phyloP scores from a whole-genome alignment of 805 yeast genomes.

The Ogataea haglerorum region DNA sequence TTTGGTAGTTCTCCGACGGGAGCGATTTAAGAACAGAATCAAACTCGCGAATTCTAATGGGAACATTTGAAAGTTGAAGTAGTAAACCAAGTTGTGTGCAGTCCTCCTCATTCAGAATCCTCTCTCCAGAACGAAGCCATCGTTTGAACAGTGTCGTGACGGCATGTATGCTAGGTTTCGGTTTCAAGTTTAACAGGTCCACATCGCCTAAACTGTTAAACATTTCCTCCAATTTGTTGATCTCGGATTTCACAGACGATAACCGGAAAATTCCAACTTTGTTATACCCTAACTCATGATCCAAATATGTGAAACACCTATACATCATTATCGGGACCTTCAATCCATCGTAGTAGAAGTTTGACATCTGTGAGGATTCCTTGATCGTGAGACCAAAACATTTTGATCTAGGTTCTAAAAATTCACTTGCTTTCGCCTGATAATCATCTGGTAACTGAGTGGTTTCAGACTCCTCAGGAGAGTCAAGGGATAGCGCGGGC shows the following conservation, averaged over 20 bases:
- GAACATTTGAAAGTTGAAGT: conserved; percentile 49
- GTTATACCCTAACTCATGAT: conserved; percentile 56
- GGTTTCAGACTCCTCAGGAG: not conserved
- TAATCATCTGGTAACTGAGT: not conserved
- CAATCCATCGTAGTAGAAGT: conserved; percentile 39
- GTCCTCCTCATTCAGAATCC: conserved; percentile 13
- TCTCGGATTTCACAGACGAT: conserved; percentile 41
- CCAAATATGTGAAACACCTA: conserved; percentile 66
- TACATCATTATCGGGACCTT: conserved; percentile 66
- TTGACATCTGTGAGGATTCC: conserved; percentile 47
- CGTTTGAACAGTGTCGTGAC: conserved; percentile 78
- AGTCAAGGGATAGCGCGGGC: not conserved
- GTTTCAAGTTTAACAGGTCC: conserved; percentile 9
- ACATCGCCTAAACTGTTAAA: conserved; percentile 17
- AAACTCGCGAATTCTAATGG: conserved; percentile 32
- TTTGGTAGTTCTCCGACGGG: conserved; percentile 51
- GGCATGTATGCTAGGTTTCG: conserved; percentile 64
- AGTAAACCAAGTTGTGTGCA: conserved; percentile 26
- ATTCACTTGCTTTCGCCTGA: not conserved
- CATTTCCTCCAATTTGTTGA: conserved; percentile 13
- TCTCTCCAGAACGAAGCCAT: conserved; percentile 56
- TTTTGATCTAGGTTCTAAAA: conserved; percentile 5
- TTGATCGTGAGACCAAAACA: conserved; percentile 60
- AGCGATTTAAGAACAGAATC: conserved; percentile 35
- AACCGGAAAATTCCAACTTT: conserved; percentile 86